phyloP scores from a whole-genome alignment of 495 filamentous ascomycete genomes.

The Podospora sp. region DNA sequence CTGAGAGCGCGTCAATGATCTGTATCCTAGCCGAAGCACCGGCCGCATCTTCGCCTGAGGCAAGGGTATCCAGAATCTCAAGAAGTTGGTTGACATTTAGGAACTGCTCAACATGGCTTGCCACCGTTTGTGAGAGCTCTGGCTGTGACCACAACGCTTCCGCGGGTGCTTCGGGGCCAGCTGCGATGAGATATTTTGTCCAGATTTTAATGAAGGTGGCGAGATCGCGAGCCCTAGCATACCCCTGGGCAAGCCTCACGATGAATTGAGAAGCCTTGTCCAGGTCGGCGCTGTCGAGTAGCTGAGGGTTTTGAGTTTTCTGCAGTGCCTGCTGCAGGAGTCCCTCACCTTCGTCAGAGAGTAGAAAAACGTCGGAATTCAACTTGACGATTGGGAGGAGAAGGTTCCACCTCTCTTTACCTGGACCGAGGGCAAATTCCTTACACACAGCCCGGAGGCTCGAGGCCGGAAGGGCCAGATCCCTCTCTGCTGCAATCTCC shows the following conservation, averaged over 20 bases:
- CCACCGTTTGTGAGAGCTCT: constrained; percentile 52
- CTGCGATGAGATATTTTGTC: constrained; percentile 59
- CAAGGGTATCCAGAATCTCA: constrained; percentile 47
- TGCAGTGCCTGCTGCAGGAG: constrained; percentile 42
- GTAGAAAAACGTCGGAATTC: constrained; percentile 69
- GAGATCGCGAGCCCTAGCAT: constrained; percentile 66
- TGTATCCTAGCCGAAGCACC: constrained; percentile 39
- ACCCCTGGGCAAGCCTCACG: constrained; percentile 62
- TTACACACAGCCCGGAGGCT: constrained; percentile 47
- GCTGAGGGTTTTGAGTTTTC: constrained; percentile 28
- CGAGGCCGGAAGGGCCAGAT: constrained; percentile 22
- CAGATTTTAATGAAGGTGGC: constrained; percentile 67
- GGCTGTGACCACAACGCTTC: constrained; percentile 64
- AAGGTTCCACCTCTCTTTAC: constrained; percentile 61
- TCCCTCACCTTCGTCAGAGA: constrained; percentile 34
- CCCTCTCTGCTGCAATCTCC: constrained; percentile 41
- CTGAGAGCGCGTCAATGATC: constrained; percentile 52
- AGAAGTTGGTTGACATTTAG: constrained; percentile 52
- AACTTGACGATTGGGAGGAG: constrained; percentile 63
- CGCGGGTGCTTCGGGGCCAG: constrained; percentile 44
- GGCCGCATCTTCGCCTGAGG: constrained; percentile 28
- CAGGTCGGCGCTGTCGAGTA: constrained; percentile 18
- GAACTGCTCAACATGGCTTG: constrained; percentile 44
- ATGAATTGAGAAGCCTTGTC: constrained; percentile 42
- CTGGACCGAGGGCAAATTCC: constrained; percentile 39